Evolutionary conservation across 345 rosid genomes (phyloP).

Genomic region (Citrus medica): DNA sequence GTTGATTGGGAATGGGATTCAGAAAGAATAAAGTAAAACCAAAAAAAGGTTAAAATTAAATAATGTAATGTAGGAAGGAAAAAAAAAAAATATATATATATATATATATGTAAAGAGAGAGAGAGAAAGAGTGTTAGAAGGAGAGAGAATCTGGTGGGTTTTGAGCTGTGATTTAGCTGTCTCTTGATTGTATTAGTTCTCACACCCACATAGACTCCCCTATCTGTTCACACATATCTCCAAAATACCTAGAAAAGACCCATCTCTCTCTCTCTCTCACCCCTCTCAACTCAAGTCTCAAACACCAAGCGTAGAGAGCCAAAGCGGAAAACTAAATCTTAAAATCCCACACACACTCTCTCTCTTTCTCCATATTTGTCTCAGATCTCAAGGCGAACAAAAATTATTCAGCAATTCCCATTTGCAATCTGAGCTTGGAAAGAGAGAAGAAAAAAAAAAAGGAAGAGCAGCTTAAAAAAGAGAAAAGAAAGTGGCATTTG

Average conservation of each 20-base stretch:
- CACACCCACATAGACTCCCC: slow-evolving; percentile 7
- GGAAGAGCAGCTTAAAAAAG: neutral
- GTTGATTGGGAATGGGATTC: slow-evolving; percentile 14
- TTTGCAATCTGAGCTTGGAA: neutral
- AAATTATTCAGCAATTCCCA: neutral
- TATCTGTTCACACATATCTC: slow-evolving; percentile 26
- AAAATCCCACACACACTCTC: neutral
- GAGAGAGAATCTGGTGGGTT: slow-evolving; percentile 50
- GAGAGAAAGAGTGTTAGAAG: neutral
- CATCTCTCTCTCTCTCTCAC: neutral
- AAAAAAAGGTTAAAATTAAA: neutral
- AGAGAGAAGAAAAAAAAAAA: too few species aligned
- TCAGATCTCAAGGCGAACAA: slow-evolving; percentile 16
- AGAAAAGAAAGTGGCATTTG: slow-evolving; percentile 22
- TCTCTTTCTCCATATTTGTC: slow-evolving; percentile 4
- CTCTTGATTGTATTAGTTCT: slow-evolving; percentile 34
- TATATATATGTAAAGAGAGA: neutral
- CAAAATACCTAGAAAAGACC: slow-evolving; percentile 38
- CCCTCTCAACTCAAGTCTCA: slow-evolving; percentile 16
- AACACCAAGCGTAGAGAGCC: neutral
- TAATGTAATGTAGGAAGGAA: neutral
- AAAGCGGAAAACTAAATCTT: neutral
- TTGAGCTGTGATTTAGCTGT: slow-evolving; percentile 97
- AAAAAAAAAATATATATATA: neutral
- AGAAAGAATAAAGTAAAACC: slow-evolving; percentile 13